Base-by-base conservation (phyloP, 345 rosid species). In the Dipteronia sinensis region DNA sequence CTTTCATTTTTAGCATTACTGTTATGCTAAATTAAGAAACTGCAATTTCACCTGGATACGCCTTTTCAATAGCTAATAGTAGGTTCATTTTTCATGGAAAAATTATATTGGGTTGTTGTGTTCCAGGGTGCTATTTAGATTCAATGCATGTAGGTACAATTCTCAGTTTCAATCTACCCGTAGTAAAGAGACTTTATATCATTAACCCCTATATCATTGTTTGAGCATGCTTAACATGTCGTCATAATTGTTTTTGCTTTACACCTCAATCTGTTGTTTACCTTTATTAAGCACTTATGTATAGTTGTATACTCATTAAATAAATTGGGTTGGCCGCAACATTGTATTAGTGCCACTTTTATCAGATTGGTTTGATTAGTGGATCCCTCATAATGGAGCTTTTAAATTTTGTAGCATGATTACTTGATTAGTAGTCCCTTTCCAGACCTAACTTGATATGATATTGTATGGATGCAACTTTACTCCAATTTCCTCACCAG, bases 171-270 rank as follows among this genome's bases (percentile, higher is more conserved):
- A 73, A 29, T 72, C 77, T 72, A 67, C 65, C 46, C 72, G 69
- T 85, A 76, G 76, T 71, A 56, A 84, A 85, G 80, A 69, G 81
- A 44, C 74, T 77, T 82, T 81, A 64, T 80, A 65, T 76, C 80
- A 79, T 69, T 83, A 67, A 78, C 73, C 68, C 72, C 82, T 79
- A 15, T 83, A 82, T 89, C 66, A 84, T 84, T 85, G 77, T 76
- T 76, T 77, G 74, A 83, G 92, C 90, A 85, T 74, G 92, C 90
- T 11, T 76, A 81, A 80, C 86, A 51, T 80, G 85, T 82, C 77
- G 71, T 83, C 83, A 80, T 86, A 19, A 81, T 85, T 79, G 74
- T 77, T 81, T 77, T 84, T 67, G 76, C 87, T 85, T 87, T 82
- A 78, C 78, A 79, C 83, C 67, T 82, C 70, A 83, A 44, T 47